These are phyloP conservation scores for Candida caryicola DNA, from an alignment of 805 yeast species.

Conservation along the genomic window DNA sequence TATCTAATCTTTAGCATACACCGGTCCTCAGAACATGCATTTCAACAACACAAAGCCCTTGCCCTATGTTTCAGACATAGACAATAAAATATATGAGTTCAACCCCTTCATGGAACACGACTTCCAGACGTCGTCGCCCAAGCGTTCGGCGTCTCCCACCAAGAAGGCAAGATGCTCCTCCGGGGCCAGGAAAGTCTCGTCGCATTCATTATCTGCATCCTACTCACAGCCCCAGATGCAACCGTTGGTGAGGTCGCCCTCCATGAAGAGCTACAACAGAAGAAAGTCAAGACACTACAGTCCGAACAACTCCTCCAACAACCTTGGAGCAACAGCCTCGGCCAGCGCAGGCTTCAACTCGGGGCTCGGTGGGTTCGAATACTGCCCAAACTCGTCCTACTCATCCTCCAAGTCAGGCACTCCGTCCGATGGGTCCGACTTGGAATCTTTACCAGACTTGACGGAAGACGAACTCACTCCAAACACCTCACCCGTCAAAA, in stretches of 20 bases:
- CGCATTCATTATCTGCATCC: conserved; percentile 5
- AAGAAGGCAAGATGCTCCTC: conserved; percentile 16
- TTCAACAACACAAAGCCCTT: conserved; percentile 24
- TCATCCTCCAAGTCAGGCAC: conserved; percentile 1
- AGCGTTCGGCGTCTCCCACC: conserved; percentile 6
- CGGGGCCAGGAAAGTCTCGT: neutral
- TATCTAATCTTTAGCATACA: conserved; percentile 4
- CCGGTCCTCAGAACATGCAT: conserved; percentile 12
- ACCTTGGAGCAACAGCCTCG: neutral
- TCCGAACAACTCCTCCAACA: conserved; percentile 6
- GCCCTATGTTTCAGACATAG: conserved; percentile 15
- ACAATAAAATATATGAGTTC: conserved; percentile 23
- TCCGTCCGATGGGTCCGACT: conserved; percentile 24
- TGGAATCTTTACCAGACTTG: conserved; percentile 38
- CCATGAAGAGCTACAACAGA: conserved; percentile 1
- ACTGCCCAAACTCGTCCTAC: conserved; percentile 11
- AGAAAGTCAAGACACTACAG: conserved; percentile 3
- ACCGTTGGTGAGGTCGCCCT: conserved; percentile 1
- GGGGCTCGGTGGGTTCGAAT: conserved; percentile 11
- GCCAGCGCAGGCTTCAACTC: conserved; percentile 3
- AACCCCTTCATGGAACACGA: conserved; percentile 13
- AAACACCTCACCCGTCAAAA: conserved; percentile 13
- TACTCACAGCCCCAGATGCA: neutral
- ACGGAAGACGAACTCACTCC: conserved; percentile 30
- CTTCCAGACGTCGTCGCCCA: neutral